A percentile compares a stretch with the other conserved stretches of the same genome.
These are phyloP conservation scores for Allium fistulosum DNA, from an alignment of 106 monocot species.

Conservation along the genomic window DNA sequence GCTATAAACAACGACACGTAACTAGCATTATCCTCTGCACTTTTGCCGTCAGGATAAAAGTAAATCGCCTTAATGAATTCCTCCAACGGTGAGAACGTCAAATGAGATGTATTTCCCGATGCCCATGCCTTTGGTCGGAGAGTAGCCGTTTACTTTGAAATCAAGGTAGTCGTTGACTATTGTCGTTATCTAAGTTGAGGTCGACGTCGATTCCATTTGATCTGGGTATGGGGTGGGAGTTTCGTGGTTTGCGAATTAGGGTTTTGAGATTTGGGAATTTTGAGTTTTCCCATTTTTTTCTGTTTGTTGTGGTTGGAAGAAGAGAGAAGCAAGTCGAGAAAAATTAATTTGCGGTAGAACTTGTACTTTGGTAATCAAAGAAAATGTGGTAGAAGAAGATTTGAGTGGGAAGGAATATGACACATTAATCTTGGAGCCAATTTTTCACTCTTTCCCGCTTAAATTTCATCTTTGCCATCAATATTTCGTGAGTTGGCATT, in stretches of 20 bases:
- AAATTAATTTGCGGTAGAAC: too few relatives aligned
- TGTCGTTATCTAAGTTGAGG: slow-evolving; percentile 31
- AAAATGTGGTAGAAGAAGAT: too few relatives aligned
- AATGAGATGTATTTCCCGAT: slow-evolving; percentile 35
- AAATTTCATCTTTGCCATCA: too few relatives aligned
- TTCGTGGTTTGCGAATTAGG: not conserved
- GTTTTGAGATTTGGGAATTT: not conserved
- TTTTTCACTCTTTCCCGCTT: too few relatives aligned
- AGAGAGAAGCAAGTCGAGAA: too few relatives aligned
- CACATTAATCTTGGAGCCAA: too few relatives aligned
- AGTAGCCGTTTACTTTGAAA: slow-evolving; percentile 39
- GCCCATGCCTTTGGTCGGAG: slow-evolving; percentile 30
- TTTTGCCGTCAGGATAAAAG: slow-evolving; percentile 44
- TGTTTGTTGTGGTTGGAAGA: too few relatives aligned
- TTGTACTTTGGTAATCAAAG: too few relatives aligned
- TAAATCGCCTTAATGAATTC: slow-evolving; percentile 31
- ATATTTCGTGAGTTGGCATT: too few relatives aligned
- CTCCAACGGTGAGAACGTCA: slow-evolving; percentile 29
- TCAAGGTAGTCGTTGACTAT: slow-evolving; percentile 34
- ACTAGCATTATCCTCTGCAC: slow-evolving; percentile 22
- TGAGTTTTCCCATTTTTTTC: not conserved
- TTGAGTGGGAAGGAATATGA: too few relatives aligned
- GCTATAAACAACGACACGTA: slow-evolving; percentile 45
- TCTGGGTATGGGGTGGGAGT: not conserved
- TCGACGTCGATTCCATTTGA: not conserved